Percentiles rank a stretch among this genome's conserved stretches.
Conservation (phyloP, 352 stramenopile genomes). For the Phytopythium montanum region DNA sequence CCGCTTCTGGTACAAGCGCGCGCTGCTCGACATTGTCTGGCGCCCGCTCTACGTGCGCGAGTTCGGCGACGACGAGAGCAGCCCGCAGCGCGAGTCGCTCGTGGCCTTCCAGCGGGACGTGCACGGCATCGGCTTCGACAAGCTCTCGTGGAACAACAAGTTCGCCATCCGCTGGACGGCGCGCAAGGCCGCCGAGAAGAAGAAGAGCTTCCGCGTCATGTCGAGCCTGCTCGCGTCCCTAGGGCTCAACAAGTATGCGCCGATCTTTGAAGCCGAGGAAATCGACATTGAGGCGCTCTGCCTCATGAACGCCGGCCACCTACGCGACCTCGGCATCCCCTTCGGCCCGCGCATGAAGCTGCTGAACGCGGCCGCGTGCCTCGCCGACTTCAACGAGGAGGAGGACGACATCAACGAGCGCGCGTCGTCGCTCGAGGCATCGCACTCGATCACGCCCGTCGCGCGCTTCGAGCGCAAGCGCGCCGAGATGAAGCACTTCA, state of each 20-base stretch:
- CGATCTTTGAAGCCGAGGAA: conserved; percentile 85
- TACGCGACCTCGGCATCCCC: conserved; percentile 80
- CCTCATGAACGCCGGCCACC: conserved; percentile 83
- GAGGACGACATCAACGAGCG: conserved; percentile 63
- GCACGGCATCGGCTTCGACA: conserved; percentile 83
- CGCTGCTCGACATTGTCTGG: conserved; percentile 83
- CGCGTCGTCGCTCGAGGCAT: conserved; percentile 46
- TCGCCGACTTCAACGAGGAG: conserved; percentile 84
- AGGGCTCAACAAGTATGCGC: conserved; percentile 79
- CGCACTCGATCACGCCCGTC: conserved; percentile 62
- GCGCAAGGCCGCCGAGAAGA: conserved; percentile 80
- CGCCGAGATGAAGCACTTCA: conserved; percentile 85
- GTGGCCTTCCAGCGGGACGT: conserved; percentile 85
- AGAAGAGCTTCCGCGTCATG: conserved; percentile 89
- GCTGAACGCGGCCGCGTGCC: conserved; percentile 73
- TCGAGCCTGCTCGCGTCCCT: conserved; percentile 73
- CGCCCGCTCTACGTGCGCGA: conserved; percentile 79
- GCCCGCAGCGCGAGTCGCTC: conserved; percentile 72
- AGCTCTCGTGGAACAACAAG: conserved; percentile 83
- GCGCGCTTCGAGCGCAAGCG: conserved; percentile 76
- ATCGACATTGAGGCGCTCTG: conserved; percentile 87
- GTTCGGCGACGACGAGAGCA: conserved; percentile 82
- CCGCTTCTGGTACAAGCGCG: conserved; percentile 83
- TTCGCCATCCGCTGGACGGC: conserved; percentile 81
- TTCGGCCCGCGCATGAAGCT: conserved; percentile 85